These are phyloP conservation scores for Suhomyces bokatorum DNA, from an alignment of 1,139 yeast species.

Conservation along the genomic window DNA sequence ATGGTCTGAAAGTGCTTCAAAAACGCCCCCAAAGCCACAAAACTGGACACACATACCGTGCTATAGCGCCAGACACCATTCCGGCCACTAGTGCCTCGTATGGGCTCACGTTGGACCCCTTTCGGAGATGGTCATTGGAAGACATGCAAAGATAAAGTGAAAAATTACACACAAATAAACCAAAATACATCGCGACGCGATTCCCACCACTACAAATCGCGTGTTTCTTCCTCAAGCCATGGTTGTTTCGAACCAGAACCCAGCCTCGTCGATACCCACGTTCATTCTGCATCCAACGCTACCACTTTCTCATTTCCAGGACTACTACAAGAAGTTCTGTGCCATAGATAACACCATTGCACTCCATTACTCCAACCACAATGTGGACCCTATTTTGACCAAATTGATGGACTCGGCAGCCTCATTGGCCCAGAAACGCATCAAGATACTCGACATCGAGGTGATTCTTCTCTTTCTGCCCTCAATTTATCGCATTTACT, in stretches of 20 bases:
- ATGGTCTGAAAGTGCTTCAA: not conserved
- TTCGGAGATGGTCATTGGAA: conserved; percentile 48
- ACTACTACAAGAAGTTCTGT: conserved; percentile 13
- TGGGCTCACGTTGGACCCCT: conserved; percentile 51
- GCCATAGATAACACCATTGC: conserved; percentile 29
- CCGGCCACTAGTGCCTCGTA: conserved; percentile 61
- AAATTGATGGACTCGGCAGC: conserved; percentile 25
- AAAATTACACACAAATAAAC: not conserved
- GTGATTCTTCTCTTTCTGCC: conserved; percentile 20
- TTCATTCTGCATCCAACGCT: conserved; percentile 8
- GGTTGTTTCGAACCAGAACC: too few relatives aligned
- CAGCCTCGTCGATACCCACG: not conserved
- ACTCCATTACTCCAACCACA: conserved; percentile 30
- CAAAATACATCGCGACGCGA: conserved; percentile 1
- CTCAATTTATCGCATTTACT: conserved; percentile 18
- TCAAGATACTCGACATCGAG: conserved; percentile 20
- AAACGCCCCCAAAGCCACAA: too few relatives aligned
- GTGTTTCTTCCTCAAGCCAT: too few relatives aligned
- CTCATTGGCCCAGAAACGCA: conserved; percentile 18
- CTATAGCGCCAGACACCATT: conserved; percentile 66
- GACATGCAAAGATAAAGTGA: not conserved
- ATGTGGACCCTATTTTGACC: conserved; percentile 24
- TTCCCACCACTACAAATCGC: not conserved
- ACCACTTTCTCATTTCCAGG: conserved; percentile 6
- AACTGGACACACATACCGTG: conserved; percentile 37